Evolutionary conservation across 2,329 filamentous ascomycete genomes (phyloP), one percentile per base, ranked within the genome.

Genomic region (Gremmenia infestans): DNA sequence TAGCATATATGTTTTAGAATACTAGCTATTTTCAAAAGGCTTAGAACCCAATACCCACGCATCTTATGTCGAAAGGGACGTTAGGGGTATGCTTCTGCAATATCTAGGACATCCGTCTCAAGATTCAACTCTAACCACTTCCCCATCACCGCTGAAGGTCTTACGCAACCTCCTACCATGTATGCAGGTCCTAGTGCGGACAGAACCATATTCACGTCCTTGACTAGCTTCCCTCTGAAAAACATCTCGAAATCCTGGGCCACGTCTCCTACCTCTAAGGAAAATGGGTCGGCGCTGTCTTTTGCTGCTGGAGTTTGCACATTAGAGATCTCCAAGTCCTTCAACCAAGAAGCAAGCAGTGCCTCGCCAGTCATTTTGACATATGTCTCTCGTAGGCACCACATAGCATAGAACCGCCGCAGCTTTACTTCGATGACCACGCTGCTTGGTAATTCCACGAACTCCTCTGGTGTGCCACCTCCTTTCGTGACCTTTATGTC

Each of bases 281-380:
- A 59, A 9, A 36, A 47, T 2, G 54, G 23, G 35, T 62, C 57
- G 12, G 58, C 15, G 2, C n/a, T 28, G 9, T 56, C 25, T 15
- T 53, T 57, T 3, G 61, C 50, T 36, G 42, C 48, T 28, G 67
- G 67, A 14, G 58, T 50, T 25, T 62, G 60, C 4, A 89, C 87
- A 49, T 77, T 73, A 56, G 77, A 74, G 67, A 93, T 89, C 65
- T 91, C 86, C 8, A 92, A 73, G 50, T 87, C 81, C 50, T 74
- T 75, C 49, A 93, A 76, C 89, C 89, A 93, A 4, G 77, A 76
- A 0, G 89, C 89, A 8, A 91, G 75, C 56, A 93, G 76, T 0
- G 87, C 89, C 65, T 92, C 87, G 25, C 89, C 89, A 32, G 87
- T 88, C 74, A 93, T 84, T 79, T 92, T 93, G 71, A 92, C 85